Evolutionary conservation across 306 rosid genomes (phyloP).

Genomic region (Chamaecrista fasciculata): DNA sequence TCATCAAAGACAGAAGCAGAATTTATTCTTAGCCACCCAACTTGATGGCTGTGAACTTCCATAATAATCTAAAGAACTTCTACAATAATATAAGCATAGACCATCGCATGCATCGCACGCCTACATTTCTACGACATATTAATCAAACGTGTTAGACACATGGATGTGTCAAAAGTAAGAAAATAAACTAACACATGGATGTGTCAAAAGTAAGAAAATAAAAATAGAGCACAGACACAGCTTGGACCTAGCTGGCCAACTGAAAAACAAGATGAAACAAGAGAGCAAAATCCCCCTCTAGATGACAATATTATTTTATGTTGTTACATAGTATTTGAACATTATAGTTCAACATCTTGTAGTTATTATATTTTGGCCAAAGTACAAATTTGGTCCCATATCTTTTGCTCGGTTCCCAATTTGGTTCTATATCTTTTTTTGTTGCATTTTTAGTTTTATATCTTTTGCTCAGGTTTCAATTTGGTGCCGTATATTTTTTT

Average conservation of each 20-base stretch:
- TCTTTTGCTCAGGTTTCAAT: no score
- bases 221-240: neutral
- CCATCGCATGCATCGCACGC: no score
- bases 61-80: neutral
- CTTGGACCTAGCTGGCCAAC: neutral
- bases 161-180: neutral
- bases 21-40: neutral
- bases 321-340: neutral
- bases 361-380: neutral
- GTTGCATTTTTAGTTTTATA: no score
- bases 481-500: no score
- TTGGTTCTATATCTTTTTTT: no score
- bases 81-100: neutral
- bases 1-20: neutral
- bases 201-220: neutral
- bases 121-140: neutral
- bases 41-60: neutral
- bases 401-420: no score
- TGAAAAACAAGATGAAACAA: neutral
- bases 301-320: neutral
- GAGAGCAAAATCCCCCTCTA: neutral
- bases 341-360: neutral
- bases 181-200: no score
- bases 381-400: no score
- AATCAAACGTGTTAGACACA: neutral